Conservation (phyloP, 768 basidiomycete species). For the Hygrocybe coccinea region DNA sequence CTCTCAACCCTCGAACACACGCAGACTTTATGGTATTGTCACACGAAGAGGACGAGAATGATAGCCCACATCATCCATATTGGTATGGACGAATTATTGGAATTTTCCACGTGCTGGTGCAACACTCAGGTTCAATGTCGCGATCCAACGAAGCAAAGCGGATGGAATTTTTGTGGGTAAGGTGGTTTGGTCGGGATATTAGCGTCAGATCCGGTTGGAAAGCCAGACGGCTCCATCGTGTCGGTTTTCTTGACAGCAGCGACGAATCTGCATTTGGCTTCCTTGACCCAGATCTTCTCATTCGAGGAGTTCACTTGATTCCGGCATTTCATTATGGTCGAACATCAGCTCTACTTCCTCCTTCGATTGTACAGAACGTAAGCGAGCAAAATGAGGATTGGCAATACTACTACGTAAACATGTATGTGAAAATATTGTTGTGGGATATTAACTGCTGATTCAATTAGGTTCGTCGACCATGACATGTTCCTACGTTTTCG, state of each 20-base stretch:
- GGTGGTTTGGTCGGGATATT: constrained; percentile 10
- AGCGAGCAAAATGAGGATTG: constrained; percentile 21
- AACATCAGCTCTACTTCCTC: neutral
- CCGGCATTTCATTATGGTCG: constrained; percentile 10
- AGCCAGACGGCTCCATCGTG: neutral
- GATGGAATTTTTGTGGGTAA: constrained; percentile 17
- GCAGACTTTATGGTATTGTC: constrained; percentile 28
- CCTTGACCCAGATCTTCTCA: constrained; percentile 15
- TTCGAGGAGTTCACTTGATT: constrained; percentile 16
- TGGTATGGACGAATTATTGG: constrained; percentile 16
- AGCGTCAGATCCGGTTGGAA: neutral
- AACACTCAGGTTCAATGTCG: neutral
- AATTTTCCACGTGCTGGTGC: constrained; percentile 15
- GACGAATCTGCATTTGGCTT: constrained; percentile 18
- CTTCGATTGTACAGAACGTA: neutral
- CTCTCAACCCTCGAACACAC: constrained; percentile 25
- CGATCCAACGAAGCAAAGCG: neutral
- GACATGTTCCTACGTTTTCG: constrained; percentile 37
- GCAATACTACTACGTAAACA: constrained; percentile 32
- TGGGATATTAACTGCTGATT: neutral
- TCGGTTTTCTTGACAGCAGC: constrained; percentile 8
- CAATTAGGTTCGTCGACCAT: constrained; percentile 34
- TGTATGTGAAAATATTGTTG: constrained; percentile 23
- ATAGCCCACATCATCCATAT: constrained; percentile 7
- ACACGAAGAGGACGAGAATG: constrained; percentile 11